A percentile compares a stretch with the other conserved stretches of the same genome.
phyloP scores from a whole-genome alignment of 345 rosid species.

The Mangifera indica region DNA sequence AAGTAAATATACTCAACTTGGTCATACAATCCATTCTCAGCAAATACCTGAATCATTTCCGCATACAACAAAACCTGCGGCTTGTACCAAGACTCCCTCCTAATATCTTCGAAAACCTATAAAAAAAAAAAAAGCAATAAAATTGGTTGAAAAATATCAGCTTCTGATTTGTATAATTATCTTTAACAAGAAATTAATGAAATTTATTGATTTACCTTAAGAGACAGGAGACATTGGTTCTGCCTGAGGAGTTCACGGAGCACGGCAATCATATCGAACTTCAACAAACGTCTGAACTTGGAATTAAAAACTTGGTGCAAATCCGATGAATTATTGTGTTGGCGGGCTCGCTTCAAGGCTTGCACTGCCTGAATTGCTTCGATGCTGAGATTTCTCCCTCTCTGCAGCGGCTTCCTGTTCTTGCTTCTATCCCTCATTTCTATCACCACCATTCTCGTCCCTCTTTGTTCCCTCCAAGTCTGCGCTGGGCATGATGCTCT shows the following conservation, averaged over 20 bases:
- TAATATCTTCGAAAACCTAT: slow-evolving; percentile 72
- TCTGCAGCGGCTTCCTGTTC: slow-evolving; percentile 73
- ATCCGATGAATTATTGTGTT: slow-evolving; percentile 16
- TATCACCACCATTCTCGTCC: slow-evolving; percentile 25
- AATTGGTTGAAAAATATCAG: neutral
- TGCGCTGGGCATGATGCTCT: neutral
- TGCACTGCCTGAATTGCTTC: slow-evolving; percentile 83
- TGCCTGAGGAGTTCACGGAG: slow-evolving; percentile 80
- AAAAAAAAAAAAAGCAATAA: neutral
- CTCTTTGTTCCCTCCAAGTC: neutral
- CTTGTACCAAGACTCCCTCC: slow-evolving; percentile 72
- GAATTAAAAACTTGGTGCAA: slow-evolving; percentile 35
- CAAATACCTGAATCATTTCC: slow-evolving; percentile 55
- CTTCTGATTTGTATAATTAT: neutral
- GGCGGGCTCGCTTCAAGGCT: slow-evolving; percentile 62
- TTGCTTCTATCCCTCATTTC: slow-evolving; percentile 65
- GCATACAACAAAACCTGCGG: slow-evolving; percentile 55
- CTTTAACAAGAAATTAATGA: neutral
- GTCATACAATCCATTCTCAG: slow-evolving; percentile 46
- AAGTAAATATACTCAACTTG: slow-evolving; percentile 43
- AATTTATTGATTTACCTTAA: slow-evolving; percentile 32
- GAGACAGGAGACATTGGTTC: slow-evolving; percentile 57
- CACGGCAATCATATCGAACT: slow-evolving; percentile 79
- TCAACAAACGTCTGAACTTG: slow-evolving; percentile 64
- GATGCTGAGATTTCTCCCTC: slow-evolving; percentile 77